phyloP scores from a whole-genome alignment of 2,329 filamentous ascomycete species.

The Diplodia seriata region DNA sequence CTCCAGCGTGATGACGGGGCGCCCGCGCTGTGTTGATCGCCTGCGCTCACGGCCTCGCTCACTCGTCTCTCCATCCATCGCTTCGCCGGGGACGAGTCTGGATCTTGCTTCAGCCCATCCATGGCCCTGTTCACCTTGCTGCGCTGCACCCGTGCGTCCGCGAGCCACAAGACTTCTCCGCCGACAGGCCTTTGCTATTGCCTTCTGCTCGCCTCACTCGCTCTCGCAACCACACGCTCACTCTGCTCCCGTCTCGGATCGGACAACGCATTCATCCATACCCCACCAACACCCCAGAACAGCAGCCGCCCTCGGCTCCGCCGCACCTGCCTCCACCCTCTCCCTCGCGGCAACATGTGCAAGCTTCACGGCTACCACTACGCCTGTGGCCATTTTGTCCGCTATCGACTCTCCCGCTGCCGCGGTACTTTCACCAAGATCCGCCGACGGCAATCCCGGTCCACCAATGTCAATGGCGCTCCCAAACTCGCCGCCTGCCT shows the following conservation, averaged over 20 bases:
- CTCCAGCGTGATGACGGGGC: background rate
- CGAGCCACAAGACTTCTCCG: background rate
- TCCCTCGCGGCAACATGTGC: conserved; percentile 44
- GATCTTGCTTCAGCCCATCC: conserved; percentile 2
- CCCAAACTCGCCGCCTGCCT: conserved; percentile 40
- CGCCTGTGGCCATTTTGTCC: conserved; percentile 43
- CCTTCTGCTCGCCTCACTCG: background rate
- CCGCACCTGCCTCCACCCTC: background rate
- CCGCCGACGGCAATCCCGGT: conserved; percentile 5
- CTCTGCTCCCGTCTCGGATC: background rate
- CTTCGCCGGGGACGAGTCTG: background rate
- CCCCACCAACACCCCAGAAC: background rate
- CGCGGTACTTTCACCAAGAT: conserved; percentile 43
- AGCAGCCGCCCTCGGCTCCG: background rate
- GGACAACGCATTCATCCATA: background rate
- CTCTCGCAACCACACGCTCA: background rate
- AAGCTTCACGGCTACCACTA: conserved; percentile 45
- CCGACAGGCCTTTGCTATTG: background rate
- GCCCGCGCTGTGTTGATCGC: too few relatives aligned
- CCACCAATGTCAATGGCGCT: conserved; percentile 21
- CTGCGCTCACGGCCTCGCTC: too few relatives aligned
- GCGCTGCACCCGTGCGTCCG: background rate
- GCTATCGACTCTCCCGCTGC: conserved; percentile 44
- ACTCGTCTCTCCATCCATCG: too few relatives aligned
- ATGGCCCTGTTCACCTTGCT: conserved; percentile 4